Base-by-base conservation (phyloP, 1,139 yeast species). In the Pneumocystis sp. region DNA sequence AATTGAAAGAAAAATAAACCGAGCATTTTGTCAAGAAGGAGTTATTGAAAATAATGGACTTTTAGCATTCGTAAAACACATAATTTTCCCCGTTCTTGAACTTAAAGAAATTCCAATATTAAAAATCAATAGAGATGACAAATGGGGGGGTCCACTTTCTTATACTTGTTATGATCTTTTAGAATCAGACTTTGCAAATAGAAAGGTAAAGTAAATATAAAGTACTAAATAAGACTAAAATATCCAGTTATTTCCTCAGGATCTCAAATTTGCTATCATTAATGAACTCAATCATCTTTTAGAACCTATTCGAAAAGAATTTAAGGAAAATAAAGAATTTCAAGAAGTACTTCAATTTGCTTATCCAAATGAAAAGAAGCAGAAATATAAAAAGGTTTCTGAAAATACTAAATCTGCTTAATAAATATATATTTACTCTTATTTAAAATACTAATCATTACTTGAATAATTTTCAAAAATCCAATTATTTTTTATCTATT, bases 1-100 rank as follows among this genome's bases (percentile, higher is more conserved):
- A 59, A 93, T 95, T 66, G 86, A 85, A 77, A 91, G 91, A 85
- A 95, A 95, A 82, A 84, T 95, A 72, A 84, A 84, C 72, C 83
- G 87, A 74, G 98, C 99, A 2, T 93, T 83, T 80, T 95, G 97
- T 78, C 91, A 96, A 31, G 96, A 97, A 42, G 97, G 97, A 71
- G 90, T 85, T 69, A 84, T 89, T 61, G 91, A 86, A 71, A 95
- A 88, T 70, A 95, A 95, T 73, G 98, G 98, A 50, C 80, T 95
- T 69, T 78, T 95, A 68, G 83, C 97, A 0, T 91, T 95, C 74
- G 79, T 90, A 68, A 88, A 91, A 77, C 84, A 80, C 72, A 97
- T 93, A 63, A 77, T 93, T 62, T 85, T 85, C 69, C 98, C 98
- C 70, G 85, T 91, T 70, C 86, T 88, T 72, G 93, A 86, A 75